phyloP scores from a whole-genome alignment of 164 flowering plant species.

The Saururus chinensis region DNA sequence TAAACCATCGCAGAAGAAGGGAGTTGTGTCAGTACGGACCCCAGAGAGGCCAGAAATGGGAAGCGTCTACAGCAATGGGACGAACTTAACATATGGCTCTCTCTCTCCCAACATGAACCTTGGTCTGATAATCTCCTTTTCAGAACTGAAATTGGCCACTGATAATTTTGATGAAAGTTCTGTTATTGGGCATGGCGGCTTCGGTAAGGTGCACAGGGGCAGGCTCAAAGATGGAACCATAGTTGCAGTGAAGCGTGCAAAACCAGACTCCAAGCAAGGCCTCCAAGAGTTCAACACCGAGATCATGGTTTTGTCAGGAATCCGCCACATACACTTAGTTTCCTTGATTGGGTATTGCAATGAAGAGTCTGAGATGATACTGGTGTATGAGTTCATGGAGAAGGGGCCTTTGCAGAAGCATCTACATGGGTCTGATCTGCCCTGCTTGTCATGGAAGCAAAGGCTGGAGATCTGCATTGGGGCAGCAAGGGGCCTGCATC shows the following conservation, averaged over 20 bases:
- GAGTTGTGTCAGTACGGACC: neutral
- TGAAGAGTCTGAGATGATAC: neutral
- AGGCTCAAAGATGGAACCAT: neutral
- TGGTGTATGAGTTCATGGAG: neutral
- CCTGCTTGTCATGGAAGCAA: constrained; percentile 54
- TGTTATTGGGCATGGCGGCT: neutral
- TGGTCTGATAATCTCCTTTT: neutral
- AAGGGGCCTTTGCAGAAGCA: neutral
- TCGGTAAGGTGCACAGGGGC: neutral
- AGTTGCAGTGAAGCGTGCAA: neutral
- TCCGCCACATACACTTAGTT: neutral
- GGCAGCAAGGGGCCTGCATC: constrained; percentile 68
- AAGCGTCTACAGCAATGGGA: neutral
- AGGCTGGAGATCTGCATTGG: constrained; percentile 57
- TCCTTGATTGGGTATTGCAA: neutral
- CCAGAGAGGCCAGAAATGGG: neutral
- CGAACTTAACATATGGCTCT: neutral
- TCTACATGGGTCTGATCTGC: constrained; percentile 11
- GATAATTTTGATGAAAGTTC: neutral
- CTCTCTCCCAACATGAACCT: neutral
- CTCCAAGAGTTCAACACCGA: neutral
- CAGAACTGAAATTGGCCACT: neutral
- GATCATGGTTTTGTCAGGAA: neutral
- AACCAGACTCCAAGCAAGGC: neutral
- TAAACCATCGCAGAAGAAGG: neutral